Evolutionary conservation across 1,284 basidiomycete genomes (phyloP), one percentile per base, ranked within the genome.

Genomic region (Rhodotorula sp.): DNA sequence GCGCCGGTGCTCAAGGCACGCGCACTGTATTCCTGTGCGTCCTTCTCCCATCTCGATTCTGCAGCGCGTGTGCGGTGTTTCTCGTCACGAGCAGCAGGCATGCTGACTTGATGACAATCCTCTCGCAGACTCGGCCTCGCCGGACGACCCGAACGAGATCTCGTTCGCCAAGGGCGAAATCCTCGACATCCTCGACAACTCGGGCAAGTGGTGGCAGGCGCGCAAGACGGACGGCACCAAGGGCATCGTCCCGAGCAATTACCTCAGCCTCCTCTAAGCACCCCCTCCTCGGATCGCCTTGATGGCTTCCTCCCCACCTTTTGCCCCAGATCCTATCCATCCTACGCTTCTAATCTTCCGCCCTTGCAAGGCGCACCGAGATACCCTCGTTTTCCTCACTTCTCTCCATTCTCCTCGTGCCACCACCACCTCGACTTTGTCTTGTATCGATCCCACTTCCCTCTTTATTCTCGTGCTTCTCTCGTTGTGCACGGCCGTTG

Each of bases 131-230:
- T 88, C 88, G 70, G 96, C 95, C 44, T 93, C 90, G 17, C 85
- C 91, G 29, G 94, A 98, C 75, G 96, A 99, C 82, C 92, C 95
- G 17, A 97, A 93, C 80, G 97, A 99, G 83, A 91, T 99, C 62
- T 92, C 91, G 58, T 98, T 99, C 82, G 81, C 85, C 68, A 98
- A 98, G 82, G 94, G 94, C 64, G 96, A 99, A 80, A 86, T 94
- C 55, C 87, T 99, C 75, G 94, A 98, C 70, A 92, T 99, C 74
- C 83, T 96, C 64, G 97, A 99, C 83, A 95, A 92, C 81, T 87
- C 89, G 77, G 83, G 82, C 73, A 82, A 81, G 74, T 81, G 82
- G 82, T 98, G 92, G 92, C 93, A 96, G 82, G 94, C 94, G 58
- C 89, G 86, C 79, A 97, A 92, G 81, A 81, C 86, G 25, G 90